Evolutionary conservation across 1,284 basidiomycete species (phyloP), one percentile per base, ranked within the genome.

Genomic region (Naganishia albida): DNA sequence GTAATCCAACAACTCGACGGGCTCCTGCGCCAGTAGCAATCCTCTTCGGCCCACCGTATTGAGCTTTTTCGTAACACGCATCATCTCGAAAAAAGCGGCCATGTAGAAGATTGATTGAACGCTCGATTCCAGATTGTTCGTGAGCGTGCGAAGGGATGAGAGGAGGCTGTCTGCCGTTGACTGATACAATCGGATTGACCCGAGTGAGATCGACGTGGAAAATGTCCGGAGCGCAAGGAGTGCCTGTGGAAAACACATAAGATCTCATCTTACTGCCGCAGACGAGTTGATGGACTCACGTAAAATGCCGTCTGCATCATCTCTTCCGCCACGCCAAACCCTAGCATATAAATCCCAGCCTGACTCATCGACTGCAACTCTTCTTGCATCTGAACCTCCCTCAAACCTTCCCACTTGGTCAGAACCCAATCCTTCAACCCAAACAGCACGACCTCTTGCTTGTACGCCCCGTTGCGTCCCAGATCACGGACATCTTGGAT

Each of bases 341-440:
- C 64, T 2, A 71, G 44, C 26, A 65, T 50, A 13, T 65, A 59
- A 23, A 49, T 53, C 20, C 63, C 56, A 23, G 42, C 34, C 25
- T 51, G 44, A 53, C 23, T 56, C 53, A 43, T 59, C n/a, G 39
- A 42, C 23, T 44, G 26, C 60, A 65, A 42, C 39, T 67, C 68
- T 6, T 55, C 30, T 26, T 28, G 38, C 44, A 66, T 53, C 56
- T 65, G 63, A 7, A 48, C 34, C n/a, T 49, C 26, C 59, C 53
- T 40, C 16, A 70, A 20, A 23, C 43, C 40, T 38, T 86, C 83
- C 90, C 89, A 92, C 1, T 84, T 84, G 62, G 84, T 81, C 64
- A 92, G 78, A 64, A 91, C 86, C 89, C 90, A 92, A 39, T 88
- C 86, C 20, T 86, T 86, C 12, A 92, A 82, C 7, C 88, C 88